Conservation (phyloP, 306 rosid species). For the Urtica urens region DNA sequence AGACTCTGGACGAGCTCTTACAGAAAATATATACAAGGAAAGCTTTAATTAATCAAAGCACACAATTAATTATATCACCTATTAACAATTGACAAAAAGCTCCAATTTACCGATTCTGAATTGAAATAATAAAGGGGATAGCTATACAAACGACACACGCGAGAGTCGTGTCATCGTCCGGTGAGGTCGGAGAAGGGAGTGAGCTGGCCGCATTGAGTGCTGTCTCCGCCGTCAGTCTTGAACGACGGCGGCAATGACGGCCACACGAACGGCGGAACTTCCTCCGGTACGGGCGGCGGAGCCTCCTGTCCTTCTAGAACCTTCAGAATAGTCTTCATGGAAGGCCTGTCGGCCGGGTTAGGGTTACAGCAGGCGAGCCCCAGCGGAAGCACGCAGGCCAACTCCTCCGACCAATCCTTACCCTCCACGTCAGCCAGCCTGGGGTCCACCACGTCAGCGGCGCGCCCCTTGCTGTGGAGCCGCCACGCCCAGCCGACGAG, state of each 20-base stretch:
- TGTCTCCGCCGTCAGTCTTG: slow-evolving; percentile 19
- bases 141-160: too few relatives aligned
- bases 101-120: too few relatives aligned
- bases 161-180: too few relatives aligned
- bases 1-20: too few relatives aligned
- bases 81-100: too few relatives aligned
- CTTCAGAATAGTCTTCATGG: slow-evolving; percentile 43
- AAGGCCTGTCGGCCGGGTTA: slow-evolving; percentile 56
- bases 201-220: slow-evolving; percentile 8
- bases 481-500: slow-evolving; percentile 66
- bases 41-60: too few relatives aligned
- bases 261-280: slow-evolving; percentile 63
- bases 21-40: too few relatives aligned
- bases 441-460: slow-evolving; percentile 33
- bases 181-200: slow-evolving; percentile 10
- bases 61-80: too few relatives aligned
- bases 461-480: slow-evolving; percentile 25
- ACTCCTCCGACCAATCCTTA: slow-evolving; percentile 13
- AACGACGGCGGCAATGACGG: slow-evolving; percentile 52
- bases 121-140: too few relatives aligned
- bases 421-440: slow-evolving; percentile 26
- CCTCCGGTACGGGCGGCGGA: slow-evolving; percentile 36
- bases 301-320: slow-evolving; percentile 47
- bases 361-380: slow-evolving; percentile 85
- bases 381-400: slow-evolving; percentile 28